A percentile compares a stretch with the other conserved stretches of the same genome.
Conservation (phyloP, 2,329 filamentous ascomycete species). For the Pestalotiopsis sp. region DNA sequence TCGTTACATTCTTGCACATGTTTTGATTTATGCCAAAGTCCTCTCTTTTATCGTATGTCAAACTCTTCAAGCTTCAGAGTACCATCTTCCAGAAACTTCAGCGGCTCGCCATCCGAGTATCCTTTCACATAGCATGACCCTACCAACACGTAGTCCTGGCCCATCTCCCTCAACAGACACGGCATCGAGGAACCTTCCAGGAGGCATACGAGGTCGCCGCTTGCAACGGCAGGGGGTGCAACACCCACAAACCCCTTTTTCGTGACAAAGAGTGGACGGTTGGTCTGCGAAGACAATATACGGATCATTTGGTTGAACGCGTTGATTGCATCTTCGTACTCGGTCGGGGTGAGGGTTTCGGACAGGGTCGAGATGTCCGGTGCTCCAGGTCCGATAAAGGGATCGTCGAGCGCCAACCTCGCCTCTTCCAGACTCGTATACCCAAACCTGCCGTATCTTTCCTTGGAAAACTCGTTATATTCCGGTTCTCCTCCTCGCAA, state of each 20-base stretch:
- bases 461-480: background rate
- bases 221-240: background rate
- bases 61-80: background rate
- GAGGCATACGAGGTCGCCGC: slow-evolving; percentile 3
- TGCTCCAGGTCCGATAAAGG: background rate
- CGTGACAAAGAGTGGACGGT: background rate
- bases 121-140: slow-evolving; percentile 6
- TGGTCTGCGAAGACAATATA: background rate
- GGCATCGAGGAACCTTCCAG: slow-evolving; percentile 4
- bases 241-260: background rate
- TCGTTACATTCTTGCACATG: background rate
- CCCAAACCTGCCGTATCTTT: background rate
- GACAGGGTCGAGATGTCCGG: background rate
- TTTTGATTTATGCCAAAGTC: background rate
- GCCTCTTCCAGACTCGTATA: background rate
- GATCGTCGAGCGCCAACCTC: background rate
- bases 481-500: background rate
- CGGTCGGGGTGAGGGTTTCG: background rate
- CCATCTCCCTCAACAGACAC: background rate
- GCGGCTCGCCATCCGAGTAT: background rate
- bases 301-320: background rate
- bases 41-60: background rate
- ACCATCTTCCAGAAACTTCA: background rate
- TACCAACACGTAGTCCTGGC: background rate
- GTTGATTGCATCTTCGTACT: background rate